A percentile compares a stretch with the other conserved stretches of the same genome.
Evolutionary conservation across 1,284 basidiomycete species (phyloP).

Genomic region (Pseudozyma sp.): DNA sequence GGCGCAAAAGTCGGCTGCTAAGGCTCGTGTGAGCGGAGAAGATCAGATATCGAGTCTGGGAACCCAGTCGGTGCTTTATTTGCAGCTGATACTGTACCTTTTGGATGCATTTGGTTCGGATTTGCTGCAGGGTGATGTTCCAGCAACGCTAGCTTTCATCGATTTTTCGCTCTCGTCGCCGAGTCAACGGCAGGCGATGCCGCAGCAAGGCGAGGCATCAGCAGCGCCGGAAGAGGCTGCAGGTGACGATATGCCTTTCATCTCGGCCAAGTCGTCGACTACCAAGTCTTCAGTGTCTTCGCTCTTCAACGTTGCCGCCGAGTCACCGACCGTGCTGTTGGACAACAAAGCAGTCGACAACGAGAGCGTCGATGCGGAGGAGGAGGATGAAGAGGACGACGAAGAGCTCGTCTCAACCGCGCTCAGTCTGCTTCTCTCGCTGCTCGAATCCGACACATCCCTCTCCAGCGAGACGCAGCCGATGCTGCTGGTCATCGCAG

Average conservation of each 20-base stretch:
- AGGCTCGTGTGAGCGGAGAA: slow-evolving; percentile 5
- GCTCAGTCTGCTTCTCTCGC: slow-evolving; percentile 58
- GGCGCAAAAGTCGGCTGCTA: slow-evolving; percentile 26
- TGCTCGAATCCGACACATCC: slow-evolving; percentile 53
- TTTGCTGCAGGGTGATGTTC: slow-evolving; percentile 54
- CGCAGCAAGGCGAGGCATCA: neutral
- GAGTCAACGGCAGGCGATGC: slow-evolving; percentile 8
- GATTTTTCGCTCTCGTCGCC: slow-evolving; percentile 53
- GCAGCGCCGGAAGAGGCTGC: neutral
- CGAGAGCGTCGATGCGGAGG: neutral
- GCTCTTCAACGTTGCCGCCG: slow-evolving; percentile 29
- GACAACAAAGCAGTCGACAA: too few species aligned
- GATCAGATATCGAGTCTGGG: slow-evolving; percentile 12
- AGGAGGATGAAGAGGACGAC: slow-evolving; percentile 25
- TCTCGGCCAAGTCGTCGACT: slow-evolving; percentile 17
- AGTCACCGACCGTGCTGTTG: neutral
- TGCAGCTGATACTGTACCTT: slow-evolving; percentile 61
- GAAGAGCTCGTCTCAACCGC: slow-evolving; percentile 58
- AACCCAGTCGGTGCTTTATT: slow-evolving; percentile 47
- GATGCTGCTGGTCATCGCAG: slow-evolving; percentile 56
- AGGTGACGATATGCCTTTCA: slow-evolving; percentile 33
- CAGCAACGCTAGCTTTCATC: slow-evolving; percentile 58
- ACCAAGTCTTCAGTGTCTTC: slow-evolving; percentile 8
- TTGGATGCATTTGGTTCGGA: slow-evolving; percentile 60
- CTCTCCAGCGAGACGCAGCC: slow-evolving; percentile 48